phyloP scores from a whole-genome alignment of 495 filamentous ascomycete genomes.

The Lophiostoma macrostomum region DNA sequence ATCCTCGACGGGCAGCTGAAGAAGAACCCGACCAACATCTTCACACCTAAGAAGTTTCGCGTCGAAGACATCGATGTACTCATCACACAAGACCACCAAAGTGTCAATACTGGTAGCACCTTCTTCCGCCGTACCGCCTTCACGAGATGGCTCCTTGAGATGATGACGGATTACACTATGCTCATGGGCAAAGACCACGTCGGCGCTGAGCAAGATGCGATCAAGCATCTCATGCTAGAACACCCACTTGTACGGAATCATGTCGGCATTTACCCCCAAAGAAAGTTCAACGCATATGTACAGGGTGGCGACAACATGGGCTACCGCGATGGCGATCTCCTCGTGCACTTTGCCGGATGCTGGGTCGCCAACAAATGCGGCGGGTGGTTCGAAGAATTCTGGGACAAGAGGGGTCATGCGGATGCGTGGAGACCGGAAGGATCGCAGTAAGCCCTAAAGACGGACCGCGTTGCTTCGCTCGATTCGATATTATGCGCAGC shows the following conservation, averaged over 20 bases:
- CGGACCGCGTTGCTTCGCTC: too few species aligned
- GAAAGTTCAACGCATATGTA: constrained; percentile 40
- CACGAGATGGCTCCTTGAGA: constrained; percentile 36
- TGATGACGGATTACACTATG: constrained; percentile 40
- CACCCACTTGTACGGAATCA: constrained; percentile 38
- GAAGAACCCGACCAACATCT: constrained; percentile 35
- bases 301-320: constrained; percentile 36
- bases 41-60: constrained; percentile 26
- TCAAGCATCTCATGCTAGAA: constrained; percentile 33
- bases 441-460: too few species aligned
- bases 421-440: constrained; percentile 17
- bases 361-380: constrained; percentile 39
- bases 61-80: constrained; percentile 33
- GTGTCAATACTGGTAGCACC: constrained; percentile 43
- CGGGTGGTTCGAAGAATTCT: constrained; percentile 37
- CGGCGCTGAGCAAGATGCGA: constrained; percentile 40
- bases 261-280: constrained; percentile 37
- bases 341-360: constrained; percentile 43
- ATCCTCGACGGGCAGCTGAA: constrained; percentile 22
- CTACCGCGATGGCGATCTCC: constrained; percentile 39
- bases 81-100: constrained; percentile 43
- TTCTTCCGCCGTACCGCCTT: constrained; percentile 40
- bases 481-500: too few species aligned
- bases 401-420: constrained; percentile 31
- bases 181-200: constrained; percentile 36